A percentile compares a stretch with the other conserved stretches of the same genome.
These are phyloP conservation scores for Mycena leptocephala DNA, from an alignment of 768 basidiomycete genomes.

Conservation along the genomic window DNA sequence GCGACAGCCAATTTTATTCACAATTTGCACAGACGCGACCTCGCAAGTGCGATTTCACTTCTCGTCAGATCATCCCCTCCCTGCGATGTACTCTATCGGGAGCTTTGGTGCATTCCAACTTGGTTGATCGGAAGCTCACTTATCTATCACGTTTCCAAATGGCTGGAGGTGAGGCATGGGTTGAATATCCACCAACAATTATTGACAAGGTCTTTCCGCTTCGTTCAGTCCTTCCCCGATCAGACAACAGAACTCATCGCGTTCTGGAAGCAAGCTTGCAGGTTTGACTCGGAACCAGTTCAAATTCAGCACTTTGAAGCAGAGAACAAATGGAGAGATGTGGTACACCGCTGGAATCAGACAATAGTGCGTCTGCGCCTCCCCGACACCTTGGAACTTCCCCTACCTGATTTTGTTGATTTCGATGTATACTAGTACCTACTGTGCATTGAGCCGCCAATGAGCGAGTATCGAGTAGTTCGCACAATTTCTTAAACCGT, in stretches of 20 bases:
- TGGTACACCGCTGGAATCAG: neutral
- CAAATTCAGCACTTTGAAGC: neutral
- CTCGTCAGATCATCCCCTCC: neutral
- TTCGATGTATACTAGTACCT: neutral
- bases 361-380: neutral
- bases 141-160: no score
- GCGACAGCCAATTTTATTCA: neutral
- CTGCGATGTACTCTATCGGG: no score
- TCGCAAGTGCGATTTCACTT: neutral
- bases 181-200: neutral
- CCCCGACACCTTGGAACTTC: neutral
- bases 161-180: neutral
- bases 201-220: neutral
- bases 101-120: no score
- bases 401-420: neutral
- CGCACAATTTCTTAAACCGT: no score
- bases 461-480: no score
- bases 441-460: no score
- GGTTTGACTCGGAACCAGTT: neutral
- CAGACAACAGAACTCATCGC: neutral
- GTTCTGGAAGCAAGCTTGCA: neutral
- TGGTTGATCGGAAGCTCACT: no score
- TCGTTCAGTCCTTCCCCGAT: neutral
- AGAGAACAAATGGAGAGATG: neutral
- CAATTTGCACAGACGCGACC: neutral